These are phyloP conservation scores for Daucus carota DNA, from an alignment of 129 eudicot genomes.

Conservation along the genomic window DH1_v3.0 NC_030386.2:3819501-3820000, in stretches of 20 bases:
- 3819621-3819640: neutral
- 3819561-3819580: neutral
- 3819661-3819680: neutral
- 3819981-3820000: no score
- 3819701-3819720: neutral
- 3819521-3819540: neutral
- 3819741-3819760: neutral
- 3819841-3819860: constrained; percentile 1
- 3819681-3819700: neutral
- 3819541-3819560: neutral
- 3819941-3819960: neutral
- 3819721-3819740: neutral
- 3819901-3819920: neutral
- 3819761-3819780: neutral
- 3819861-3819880: neutral
- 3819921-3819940: neutral
- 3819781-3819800: neutral
- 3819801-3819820: neutral
- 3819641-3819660: neutral
- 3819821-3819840: neutral
- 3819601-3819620: neutral
- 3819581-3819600: neutral
- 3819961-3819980: neutral
- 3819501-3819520: neutral
- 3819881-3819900: neutral